These are phyloP conservation scores for Heteromeles arbutifolia DNA, from an alignment of 306 rosid species.

Conservation along the genomic window DNA sequence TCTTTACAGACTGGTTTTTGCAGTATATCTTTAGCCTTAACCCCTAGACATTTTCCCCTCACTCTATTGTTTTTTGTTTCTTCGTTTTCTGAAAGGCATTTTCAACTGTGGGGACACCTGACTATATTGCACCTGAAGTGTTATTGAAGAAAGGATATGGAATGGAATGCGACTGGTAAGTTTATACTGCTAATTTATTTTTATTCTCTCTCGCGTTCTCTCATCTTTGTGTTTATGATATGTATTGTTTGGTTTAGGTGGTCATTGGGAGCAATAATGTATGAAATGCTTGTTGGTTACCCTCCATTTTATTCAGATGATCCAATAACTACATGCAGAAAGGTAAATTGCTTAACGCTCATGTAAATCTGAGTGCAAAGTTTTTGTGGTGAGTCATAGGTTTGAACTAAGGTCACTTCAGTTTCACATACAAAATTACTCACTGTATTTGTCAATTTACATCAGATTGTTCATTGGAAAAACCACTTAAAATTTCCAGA, in stretches of 20 bases:
- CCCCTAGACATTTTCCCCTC: slow-evolving; percentile 4
- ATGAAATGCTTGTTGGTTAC: slow-evolving; percentile 96
- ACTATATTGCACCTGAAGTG: slow-evolving; percentile 98
- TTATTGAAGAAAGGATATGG: slow-evolving; percentile 95
- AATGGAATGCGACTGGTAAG: slow-evolving; percentile 99
- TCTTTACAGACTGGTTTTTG: slow-evolving; percentile 14
- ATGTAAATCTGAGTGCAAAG: background rate
- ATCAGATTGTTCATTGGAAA: slow-evolving; percentile 97
- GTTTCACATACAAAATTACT: background rate
- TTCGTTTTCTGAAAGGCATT: slow-evolving; percentile 58
- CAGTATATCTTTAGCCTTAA: background rate
- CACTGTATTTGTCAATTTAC: slow-evolving; percentile 27
- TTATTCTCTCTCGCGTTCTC: background rate
- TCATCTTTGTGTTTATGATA: background rate
- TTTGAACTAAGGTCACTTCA: slow-evolving; percentile 14
- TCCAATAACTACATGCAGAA: slow-evolving; percentile 90
- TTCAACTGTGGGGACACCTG: slow-evolving; percentile 99
- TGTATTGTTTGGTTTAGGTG: slow-evolving; percentile 49
- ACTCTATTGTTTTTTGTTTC: slow-evolving; percentile 18
- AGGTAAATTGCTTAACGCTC: slow-evolving; percentile 46
- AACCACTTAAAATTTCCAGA: slow-evolving; percentile 84
- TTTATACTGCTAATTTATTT: slow-evolving; percentile 13
- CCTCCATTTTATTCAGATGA: slow-evolving; percentile 98
- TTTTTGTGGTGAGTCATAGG: slow-evolving; percentile 13
- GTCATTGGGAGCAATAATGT: slow-evolving; percentile 97